Percentiles rank a stretch among this genome's conserved stretches.
Conservation (phyloP, 2,329 filamentous ascomycete genomes). For the Aspergillus ruber region DNA sequence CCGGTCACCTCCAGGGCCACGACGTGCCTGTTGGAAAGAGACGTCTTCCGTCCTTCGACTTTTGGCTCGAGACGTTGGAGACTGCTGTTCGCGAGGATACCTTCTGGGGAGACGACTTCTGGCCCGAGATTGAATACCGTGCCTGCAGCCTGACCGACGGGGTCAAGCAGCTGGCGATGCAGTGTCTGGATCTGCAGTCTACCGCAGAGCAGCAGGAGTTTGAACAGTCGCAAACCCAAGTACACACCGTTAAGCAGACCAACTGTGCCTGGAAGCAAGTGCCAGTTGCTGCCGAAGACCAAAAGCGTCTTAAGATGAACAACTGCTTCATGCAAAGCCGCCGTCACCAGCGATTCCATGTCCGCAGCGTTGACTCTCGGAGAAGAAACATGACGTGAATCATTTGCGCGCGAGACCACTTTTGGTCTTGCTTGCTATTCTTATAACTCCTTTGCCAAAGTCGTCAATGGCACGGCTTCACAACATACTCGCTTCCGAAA, state of each 20-base stretch:
- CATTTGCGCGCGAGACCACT: background rate
- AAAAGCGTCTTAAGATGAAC: conserved; percentile 15
- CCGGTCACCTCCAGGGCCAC: conserved; percentile 25
- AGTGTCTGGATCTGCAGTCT: conserved; percentile 33
- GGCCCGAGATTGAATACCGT: conserved; percentile 36
- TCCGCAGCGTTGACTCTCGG: conserved; percentile 7
- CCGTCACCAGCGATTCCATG: conserved; percentile 13
- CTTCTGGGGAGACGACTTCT: conserved; percentile 39
- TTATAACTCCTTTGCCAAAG: background rate
- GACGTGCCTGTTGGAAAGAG: conserved; percentile 13
- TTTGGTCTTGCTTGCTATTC: background rate
- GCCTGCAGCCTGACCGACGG: conserved; percentile 32
- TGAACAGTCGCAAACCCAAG: conserved; percentile 14
- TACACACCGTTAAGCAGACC: conserved; percentile 21
- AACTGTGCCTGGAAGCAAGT: conserved; percentile 27
- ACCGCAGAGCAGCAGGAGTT: conserved; percentile 18
- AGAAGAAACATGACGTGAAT: conserved; percentile 16
- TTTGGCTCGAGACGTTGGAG: conserved; percentile 34
- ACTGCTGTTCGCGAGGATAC: conserved; percentile 36
- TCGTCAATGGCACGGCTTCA: no score
- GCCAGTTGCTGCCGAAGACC: conserved; percentile 29
- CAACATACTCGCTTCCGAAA: no score
- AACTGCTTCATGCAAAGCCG: conserved; percentile 14
- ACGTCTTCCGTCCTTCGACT: conserved; percentile 27
- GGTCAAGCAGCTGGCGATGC: conserved; percentile 33